These are phyloP conservation scores for Rhizomucor pusillus DNA, from an alignment of 371 early-diverging fungal species.

Conservation along the genomic window DNA sequence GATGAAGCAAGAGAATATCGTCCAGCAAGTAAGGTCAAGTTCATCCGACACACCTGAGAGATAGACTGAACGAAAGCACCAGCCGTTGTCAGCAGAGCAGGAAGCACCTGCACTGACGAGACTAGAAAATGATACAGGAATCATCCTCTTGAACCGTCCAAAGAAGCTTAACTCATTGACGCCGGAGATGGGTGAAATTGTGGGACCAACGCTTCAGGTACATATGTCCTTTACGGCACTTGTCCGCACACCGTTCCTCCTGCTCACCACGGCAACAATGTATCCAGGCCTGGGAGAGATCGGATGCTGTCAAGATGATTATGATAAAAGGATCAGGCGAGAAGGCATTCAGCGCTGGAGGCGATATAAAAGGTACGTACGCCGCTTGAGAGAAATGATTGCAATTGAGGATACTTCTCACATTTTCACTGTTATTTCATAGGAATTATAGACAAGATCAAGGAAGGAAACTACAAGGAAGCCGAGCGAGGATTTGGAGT, in stretches of 20 bases:
- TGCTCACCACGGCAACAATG: not conserved
- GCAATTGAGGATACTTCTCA: too few species aligned
- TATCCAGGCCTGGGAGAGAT: conserved; percentile 77
- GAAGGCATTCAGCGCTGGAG: conserved; percentile 92
- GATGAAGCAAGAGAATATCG: too few species aligned
- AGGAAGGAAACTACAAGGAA: conserved; percentile 32
- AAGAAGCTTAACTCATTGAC: conserved; percentile 81
- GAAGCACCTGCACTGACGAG: too few species aligned
- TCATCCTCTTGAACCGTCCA: conserved; percentile 82
- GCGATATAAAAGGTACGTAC: conserved; percentile 81
- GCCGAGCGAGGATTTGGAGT: conserved; percentile 82
- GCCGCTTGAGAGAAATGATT: too few species aligned
- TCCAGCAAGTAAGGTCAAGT: too few species aligned
- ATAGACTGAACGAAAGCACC: too few species aligned
- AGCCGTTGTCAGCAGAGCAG: too few species aligned
- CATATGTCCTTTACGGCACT: not conserved
- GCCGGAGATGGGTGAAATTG: conserved; percentile 77
- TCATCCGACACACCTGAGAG: too few species aligned
- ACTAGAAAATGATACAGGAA: too few species aligned
- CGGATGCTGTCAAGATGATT: conserved; percentile 72
- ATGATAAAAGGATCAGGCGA: conserved; percentile 69
- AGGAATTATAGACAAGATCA: conserved; percentile 38
- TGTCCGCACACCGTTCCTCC: not conserved
- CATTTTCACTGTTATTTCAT: conserved; percentile 1
- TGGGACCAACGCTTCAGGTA: conserved; percentile 74